Evolutionary conservation across 306 rosid genomes (phyloP).

Genomic region (Sophora flavescens): DNA sequence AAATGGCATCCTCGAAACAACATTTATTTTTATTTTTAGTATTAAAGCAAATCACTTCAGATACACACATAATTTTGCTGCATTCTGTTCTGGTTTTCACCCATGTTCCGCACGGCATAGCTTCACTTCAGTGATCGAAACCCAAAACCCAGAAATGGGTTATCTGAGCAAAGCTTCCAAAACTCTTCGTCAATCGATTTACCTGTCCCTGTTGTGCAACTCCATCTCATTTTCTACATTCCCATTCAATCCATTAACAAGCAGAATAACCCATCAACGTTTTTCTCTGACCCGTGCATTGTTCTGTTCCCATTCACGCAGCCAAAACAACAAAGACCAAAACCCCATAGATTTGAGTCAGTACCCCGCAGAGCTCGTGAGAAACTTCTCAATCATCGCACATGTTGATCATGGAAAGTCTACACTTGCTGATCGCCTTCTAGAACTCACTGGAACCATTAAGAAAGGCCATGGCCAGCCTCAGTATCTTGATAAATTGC

Average conservation of each 20-base stretch:
- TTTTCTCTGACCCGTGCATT: constrained; percentile 54
- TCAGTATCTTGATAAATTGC: constrained; percentile 87
- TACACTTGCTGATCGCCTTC: constrained; percentile 82
- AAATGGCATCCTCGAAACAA: too few species aligned
- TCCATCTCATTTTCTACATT: constrained; percentile 38
- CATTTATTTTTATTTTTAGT: too few species aligned
- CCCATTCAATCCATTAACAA: constrained; percentile 17
- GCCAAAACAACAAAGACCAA: constrained; percentile 56
- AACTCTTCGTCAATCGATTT: constrained; percentile 57
- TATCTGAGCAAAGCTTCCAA: constrained; percentile 66
- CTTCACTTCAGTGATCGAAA: constrained; percentile 22
- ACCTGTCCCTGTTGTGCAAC: constrained; percentile 39
- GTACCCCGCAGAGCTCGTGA: constrained; percentile 73
- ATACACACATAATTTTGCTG: too few species aligned
- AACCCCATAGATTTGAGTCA: constrained; percentile 65
- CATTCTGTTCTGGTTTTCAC: neutral
- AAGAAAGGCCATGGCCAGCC: constrained; percentile 95
- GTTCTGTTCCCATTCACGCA: constrained; percentile 68
- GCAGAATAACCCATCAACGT: constrained; percentile 39
- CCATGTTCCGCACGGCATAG: constrained; percentile 4
- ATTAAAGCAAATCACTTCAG: too few species aligned
- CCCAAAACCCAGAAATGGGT: constrained; percentile 76
- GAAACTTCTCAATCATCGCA: constrained; percentile 86
- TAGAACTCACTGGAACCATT: constrained; percentile 95
- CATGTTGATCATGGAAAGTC: constrained; percentile 91